Evolutionary conservation across 164 flowering plant genomes (phyloP), one percentile per base, ranked within the genome.

Genomic region (Cinnamomum chago): DNA sequence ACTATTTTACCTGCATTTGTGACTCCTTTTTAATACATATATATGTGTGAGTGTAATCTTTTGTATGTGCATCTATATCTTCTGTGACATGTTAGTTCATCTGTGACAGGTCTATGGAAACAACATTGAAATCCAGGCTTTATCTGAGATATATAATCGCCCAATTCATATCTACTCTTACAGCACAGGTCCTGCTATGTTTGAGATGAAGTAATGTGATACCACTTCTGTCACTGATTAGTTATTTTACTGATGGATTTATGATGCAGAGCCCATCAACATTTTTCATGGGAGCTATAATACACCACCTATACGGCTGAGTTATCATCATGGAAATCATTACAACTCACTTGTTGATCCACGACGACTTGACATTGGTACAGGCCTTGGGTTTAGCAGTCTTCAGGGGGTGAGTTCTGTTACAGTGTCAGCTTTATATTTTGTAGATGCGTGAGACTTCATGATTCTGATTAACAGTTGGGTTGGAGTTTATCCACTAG

Each of bases 331-430:
- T 76, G 97, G 99, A 51, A 96, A 96, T 84, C 99, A 96, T 81
- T 96, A 96, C 82, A 96, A 96, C 73, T 92, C 99, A 18, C 97
- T 96, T 79, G 97, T 94, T 70, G 97, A 96, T 82, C 99, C 99
- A 5, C 96, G 93, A 12, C 88, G 99, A 27, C 73, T 82, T 72
- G 78, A 90, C 51, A 81, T 94, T 82, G 99, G 99, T 72, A 97
- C 97, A 69, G 99, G 99, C 58, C 98, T 96, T 81, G 99, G 99
- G 62, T 94, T 91, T 75, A 90, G 97, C 80, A 82, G 82, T 84
- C 97, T 96, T 73, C 90, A 82, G 52, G 99, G 99, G 86, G 98
- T 96, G 75, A 76, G 93, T 81, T 40, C 15, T 40, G 9, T 40
- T 40, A 9, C 47, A 35, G 1, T 40, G 47, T 40, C 47, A 40